Percentiles rank a stretch among this genome's conserved stretches.
These are phyloP conservation scores for Neonectria coccinea DNA, from an alignment of 2,329 filamentous ascomycete genomes.

Conservation along the genomic window DNA sequence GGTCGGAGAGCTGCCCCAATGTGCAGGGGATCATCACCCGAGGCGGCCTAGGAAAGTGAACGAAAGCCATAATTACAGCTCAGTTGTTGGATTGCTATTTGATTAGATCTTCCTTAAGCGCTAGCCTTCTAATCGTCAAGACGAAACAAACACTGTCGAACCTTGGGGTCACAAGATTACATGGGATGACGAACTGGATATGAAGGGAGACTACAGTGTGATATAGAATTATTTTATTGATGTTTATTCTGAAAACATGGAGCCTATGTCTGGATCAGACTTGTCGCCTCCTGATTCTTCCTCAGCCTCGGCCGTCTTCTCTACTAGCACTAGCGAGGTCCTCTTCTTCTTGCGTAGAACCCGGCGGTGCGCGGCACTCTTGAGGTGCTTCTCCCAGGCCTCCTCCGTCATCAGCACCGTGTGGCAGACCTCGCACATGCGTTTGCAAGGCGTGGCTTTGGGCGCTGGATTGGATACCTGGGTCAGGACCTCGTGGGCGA, in stretches of 20 bases:
- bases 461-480: constrained; percentile 57
- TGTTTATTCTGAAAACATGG: constrained; percentile 43
- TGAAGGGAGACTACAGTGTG: neutral
- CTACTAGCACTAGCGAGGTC: constrained; percentile 51
- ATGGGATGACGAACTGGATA: neutral
- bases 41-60: constrained; percentile 86
- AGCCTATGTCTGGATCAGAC: constrained; percentile 46
- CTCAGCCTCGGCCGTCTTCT: constrained; percentile 26
- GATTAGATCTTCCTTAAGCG: neutral
- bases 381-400: constrained; percentile 56
- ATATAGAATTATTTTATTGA: constrained; percentile 9
- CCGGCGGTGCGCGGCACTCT: constrained; percentile 51
- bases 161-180: neutral
- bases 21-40: constrained; percentile 87
- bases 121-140: neutral
- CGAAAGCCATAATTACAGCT: constrained; percentile 72
- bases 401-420: constrained; percentile 69
- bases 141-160: neutral
- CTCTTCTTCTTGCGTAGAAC: constrained; percentile 52
- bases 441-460: constrained; percentile 65
- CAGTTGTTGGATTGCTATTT: constrained; percentile 21
- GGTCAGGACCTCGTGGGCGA: constrained; percentile 68
- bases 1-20: constrained; percentile 86
- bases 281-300: constrained; percentile 25
- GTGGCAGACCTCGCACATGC: constrained; percentile 80